These are phyloP conservation scores for Tetracentron sinense DNA, from an alignment of 164 flowering plant genomes.

Conservation along the genomic window DNA sequence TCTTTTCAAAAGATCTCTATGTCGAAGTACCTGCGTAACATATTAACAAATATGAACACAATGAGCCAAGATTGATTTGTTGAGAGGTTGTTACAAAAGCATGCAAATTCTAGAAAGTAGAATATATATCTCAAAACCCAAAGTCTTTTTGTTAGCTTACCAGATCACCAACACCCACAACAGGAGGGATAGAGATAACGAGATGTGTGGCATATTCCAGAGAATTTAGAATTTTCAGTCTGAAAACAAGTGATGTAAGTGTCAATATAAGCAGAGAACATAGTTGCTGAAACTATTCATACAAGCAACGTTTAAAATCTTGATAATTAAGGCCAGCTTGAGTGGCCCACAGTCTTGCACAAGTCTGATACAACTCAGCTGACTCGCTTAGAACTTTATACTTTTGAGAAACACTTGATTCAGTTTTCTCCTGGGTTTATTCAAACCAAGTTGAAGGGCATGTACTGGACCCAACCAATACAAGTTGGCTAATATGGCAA, in stretches of 20 bases:
- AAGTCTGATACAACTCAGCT: background rate
- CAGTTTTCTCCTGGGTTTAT: background rate
- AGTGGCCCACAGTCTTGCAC: background rate
- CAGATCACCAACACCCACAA: constrained; percentile 66
- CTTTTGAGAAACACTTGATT: background rate
- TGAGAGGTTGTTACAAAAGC: background rate
- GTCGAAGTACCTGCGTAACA: constrained; percentile 54
- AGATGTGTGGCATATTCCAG: constrained; percentile 61
- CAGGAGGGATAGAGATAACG: constrained; percentile 73
- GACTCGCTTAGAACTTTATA: background rate
- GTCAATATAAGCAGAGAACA: constrained; percentile 2
- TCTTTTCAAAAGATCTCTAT: constrained; percentile 38
- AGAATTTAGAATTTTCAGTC: constrained; percentile 29
- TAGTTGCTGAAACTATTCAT: background rate
- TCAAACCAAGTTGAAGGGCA: background rate
- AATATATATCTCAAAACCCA: background rate
- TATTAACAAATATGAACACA: background rate
- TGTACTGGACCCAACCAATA: too few relatives aligned
- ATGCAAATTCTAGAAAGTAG: background rate
- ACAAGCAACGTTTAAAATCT: background rate
- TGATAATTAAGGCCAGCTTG: background rate
- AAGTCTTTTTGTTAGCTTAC: constrained; percentile 32
- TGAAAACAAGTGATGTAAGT: constrained; percentile 22
- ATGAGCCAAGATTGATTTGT: background rate
- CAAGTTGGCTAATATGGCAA: too few relatives aligned